Evolutionary conservation across 1,139 yeast species (phyloP).

Genomic region (Meyerozyma athensensis): DNA sequence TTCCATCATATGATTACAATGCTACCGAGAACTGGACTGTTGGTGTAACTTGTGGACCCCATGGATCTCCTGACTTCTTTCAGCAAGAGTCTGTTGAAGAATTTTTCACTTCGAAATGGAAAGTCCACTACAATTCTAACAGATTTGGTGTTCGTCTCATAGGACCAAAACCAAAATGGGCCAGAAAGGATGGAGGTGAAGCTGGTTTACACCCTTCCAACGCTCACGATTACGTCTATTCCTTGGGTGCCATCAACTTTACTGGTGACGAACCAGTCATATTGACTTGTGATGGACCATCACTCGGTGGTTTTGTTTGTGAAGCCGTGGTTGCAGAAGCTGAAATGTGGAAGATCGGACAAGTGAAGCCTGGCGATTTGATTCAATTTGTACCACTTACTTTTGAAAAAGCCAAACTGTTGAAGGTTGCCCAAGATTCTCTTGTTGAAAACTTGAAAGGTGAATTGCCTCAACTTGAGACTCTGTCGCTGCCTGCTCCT

Average conservation of each 20-base stretch:
- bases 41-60: constrained; percentile 96
- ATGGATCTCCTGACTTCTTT: constrained; percentile 95
- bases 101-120: constrained; percentile 79
- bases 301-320: constrained; percentile 95
- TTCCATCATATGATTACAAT: constrained; percentile 45
- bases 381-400: constrained; percentile 76
- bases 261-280: constrained; percentile 99
- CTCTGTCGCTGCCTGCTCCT: constrained; percentile 33
- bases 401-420: constrained; percentile 59
- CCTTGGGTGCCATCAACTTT: constrained; percentile 93
- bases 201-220: constrained; percentile 98
- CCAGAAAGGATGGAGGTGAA: constrained; percentile 95
- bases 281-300: constrained; percentile 94
- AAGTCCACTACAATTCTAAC: constrained; percentile 93
- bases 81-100: constrained; percentile 66
- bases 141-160: constrained; percentile 91
- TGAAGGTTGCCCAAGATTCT: constrained; percentile 58
- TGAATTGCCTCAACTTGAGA: constrained; percentile 33
- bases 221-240: constrained; percentile 95
- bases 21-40: constrained; percentile 68
- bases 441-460: constrained; percentile 43
- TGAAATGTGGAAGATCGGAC: constrained; percentile 98
- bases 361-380: constrained; percentile 88
- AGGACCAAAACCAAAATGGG: constrained; percentile 97
- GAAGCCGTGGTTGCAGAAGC: constrained; percentile 93